Evolutionary conservation across 2,329 filamentous ascomycete species (phyloP), one percentile per base, ranked within the genome.

Genomic region (Chrysoporthe puriensis): DNA sequence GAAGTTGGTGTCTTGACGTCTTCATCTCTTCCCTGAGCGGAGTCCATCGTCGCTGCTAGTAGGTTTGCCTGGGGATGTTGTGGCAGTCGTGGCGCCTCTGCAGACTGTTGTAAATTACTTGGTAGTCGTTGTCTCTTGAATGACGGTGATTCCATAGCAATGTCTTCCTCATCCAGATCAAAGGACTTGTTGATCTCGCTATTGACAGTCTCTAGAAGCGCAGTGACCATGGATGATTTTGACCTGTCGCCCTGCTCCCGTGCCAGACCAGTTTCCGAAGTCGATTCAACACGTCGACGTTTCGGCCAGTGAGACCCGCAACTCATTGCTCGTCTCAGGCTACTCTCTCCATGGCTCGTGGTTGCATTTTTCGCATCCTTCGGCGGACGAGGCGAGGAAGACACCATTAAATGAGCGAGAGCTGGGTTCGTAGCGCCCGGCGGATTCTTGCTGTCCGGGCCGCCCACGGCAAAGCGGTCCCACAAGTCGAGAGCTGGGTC

Each of bases 401-500:
- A 91, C 2, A 89, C 83, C 80, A 91, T 87, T 36, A 93, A 80
- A 66, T 91, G 86, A 61, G 87, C 86, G 34, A 92, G 81, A 18
- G 85, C 80, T 50, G 87, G 86, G 72, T 88, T 88, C 54, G 81
- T 77, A 56, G 83, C 77, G 26, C 85, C 85, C 1, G 79, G 76
- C 8, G 79, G 76, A 57, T 78, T 77, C 63, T 78, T 72, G 70
- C 83, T 77, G 16, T 81, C 76, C 64, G 79, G 77, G 70, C 84
- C 80, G 73, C 83, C 79, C 64, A 88, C 78, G 48, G 90, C 86
- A 75, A 92, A 93, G 63, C 90, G 88, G 72, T 91, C 91, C 92
- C 92, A 95, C 1, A 94, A 79, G 71, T 94, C 91, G 43, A 90
- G 79, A 2, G 90, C 91, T 48, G 92, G 90, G 73, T 94, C 91